Evolutionary conservation across 257 asterid genomes (phyloP), one percentile per base, ranked within the genome.

Genomic region (Nicotiana undulata): DNA sequence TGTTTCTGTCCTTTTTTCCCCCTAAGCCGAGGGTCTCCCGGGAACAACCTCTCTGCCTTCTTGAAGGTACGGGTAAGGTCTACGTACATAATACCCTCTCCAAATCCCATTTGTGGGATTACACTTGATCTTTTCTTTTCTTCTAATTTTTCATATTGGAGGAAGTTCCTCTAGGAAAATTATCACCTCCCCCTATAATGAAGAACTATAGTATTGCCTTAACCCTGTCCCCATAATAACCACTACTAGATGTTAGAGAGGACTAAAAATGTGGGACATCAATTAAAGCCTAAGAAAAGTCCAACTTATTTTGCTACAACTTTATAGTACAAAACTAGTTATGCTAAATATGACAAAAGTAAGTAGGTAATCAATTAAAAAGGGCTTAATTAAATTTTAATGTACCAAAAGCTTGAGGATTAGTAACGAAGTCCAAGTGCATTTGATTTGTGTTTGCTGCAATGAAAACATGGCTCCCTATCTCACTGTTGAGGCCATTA

Each of bases 391-490:
- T 55, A 12, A 32, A 26, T 49, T 22, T 52, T 40, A 22, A 79
- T 56, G 28, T 90, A 92, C 98, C 98, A 79, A 77, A 94, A 81
- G 83, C 80, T 83, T 78, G 75, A 61, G 99, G 97, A 46, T 86
- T 81, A 79, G 88, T 63, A 40, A 95, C 82, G 90, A 92, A 93
- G 74, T 93, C 89, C 78, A 86, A 49, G 52, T 91, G 94, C 88
- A 88, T 86, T 77, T 76, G 85, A n/a, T 92, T 87, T 28, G 93
- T 87, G 80, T 95, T 93, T 16, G 91, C 93, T 15, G 86, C 95
- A 49, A 91, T 28, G 80, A 95, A 95, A 53, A 90, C 89, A 59
- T 86, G 51, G 3, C 22, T 34, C 9, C 94, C 95, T 18, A 91
- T 7, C 22, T 88, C 87, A 24, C 79, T 66, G 84, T 93, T 95